Conservation (phyloP, 2,329 filamentous ascomycete genomes). For the Fusarium euwallaceae region DNA sequence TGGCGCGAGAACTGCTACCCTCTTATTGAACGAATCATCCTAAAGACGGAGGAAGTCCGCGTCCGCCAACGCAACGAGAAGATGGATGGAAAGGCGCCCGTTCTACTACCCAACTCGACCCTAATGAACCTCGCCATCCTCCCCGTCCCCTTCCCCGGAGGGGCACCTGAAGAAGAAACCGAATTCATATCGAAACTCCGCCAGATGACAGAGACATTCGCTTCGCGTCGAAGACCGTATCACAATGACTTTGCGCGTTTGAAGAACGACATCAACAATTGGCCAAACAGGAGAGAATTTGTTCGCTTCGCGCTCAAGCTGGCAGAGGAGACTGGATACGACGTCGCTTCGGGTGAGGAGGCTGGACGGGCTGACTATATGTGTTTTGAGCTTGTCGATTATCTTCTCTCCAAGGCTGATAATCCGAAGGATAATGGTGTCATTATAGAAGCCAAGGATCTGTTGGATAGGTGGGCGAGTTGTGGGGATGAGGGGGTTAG, state of each 20-base stretch:
- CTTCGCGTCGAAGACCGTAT: conserved; percentile 32
- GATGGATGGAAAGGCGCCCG: neutral
- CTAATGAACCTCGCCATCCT: conserved; percentile 26
- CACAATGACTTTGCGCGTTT: conserved; percentile 39
- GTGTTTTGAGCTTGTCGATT: conserved; percentile 28
- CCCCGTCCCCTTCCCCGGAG: conserved; percentile 21
- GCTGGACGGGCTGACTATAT: conserved; percentile 36
- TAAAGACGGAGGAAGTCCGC: conserved; percentile 18
- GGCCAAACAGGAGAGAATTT: neutral
- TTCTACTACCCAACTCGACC: conserved; percentile 32
- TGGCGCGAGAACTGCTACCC: conserved; percentile 43
- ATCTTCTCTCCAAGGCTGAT: conserved; percentile 10
- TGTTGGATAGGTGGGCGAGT: conserved; percentile 29
- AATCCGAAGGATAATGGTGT: neutral
- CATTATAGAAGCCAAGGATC: neutral
- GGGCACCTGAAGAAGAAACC: conserved; percentile 4
- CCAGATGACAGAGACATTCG: conserved; percentile 26
- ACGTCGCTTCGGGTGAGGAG: conserved; percentile 2
- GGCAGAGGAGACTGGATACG: neutral
- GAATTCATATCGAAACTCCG: conserved; percentile 26
- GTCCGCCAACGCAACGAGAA: neutral
- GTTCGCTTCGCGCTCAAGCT: conserved; percentile 27
- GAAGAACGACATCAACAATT: conserved; percentile 23
- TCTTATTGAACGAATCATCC: conserved; percentile 34
- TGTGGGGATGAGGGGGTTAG: conserved; percentile 19